phyloP scores from a whole-genome alignment of 225 moss, liverwort and hornwort genomes.

The Asterella californica region DNA sequence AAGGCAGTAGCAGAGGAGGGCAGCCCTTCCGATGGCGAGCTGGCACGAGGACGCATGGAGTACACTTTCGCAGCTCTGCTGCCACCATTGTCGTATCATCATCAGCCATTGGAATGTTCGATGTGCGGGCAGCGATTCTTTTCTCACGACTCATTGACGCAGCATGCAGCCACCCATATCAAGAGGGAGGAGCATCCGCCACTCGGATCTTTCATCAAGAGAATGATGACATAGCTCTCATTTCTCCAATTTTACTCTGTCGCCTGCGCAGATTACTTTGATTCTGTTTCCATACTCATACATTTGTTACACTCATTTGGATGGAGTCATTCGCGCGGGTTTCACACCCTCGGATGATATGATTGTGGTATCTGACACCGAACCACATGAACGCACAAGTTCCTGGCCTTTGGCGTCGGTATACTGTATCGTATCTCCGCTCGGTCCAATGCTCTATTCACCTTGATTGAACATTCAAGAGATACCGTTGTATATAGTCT shows the following conservation, averaged over 20 bases:
- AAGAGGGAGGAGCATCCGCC: neutral
- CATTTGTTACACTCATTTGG: neutral
- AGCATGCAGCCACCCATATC: neutral
- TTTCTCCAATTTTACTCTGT: neutral
- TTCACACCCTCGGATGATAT: neutral
- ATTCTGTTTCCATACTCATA: neutral
- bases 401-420: neutral
- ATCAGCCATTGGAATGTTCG: neutral
- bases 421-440: neutral
- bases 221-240: neutral
- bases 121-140: neutral
- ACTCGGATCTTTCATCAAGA: neutral
- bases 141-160: neutral
- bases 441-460: neutral
- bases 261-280: neutral
- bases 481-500: constrained; percentile 3
- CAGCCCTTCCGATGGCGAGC: neutral
- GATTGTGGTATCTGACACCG: neutral
- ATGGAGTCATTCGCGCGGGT: neutral
- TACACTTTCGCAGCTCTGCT: neutral
- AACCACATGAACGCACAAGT: neutral
- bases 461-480: constrained; percentile 1
- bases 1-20: neutral
- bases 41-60: neutral
- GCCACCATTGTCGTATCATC: neutral